These are phyloP conservation scores for Linum lewisii DNA, from an alignment of 345 rosid genomes.

Conservation along the genomic window DNA sequence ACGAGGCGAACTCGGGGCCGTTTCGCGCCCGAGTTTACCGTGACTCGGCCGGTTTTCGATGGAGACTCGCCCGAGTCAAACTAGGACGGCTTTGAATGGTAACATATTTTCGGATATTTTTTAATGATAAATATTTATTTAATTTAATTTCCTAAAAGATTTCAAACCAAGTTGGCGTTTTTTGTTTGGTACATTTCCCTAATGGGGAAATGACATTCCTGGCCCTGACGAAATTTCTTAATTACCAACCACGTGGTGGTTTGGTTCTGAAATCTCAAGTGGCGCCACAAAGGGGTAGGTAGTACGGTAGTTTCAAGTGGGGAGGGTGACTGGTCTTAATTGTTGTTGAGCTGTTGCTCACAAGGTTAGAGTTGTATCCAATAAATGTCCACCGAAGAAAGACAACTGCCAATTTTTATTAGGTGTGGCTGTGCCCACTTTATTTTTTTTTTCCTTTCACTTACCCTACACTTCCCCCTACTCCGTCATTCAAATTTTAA, in stretches of 20 bases:
- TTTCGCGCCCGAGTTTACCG: background rate
- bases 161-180: background rate
- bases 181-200: background rate
- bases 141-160: background rate
- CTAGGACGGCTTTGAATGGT: constrained; percentile 22
- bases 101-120: constrained; percentile 5
- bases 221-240: constrained; percentile 15
- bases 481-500: background rate
- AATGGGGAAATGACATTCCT: constrained; percentile 20
- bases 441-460: background rate
- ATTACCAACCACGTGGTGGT: background rate
- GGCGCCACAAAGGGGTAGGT: too few relatives aligned
- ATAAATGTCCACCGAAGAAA: constrained; percentile 21
- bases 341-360: constrained; percentile 42
- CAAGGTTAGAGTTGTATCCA: constrained; percentile 28
- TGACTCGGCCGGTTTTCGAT: constrained; percentile 21
- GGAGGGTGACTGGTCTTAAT: constrained; percentile 19
- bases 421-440: background rate
- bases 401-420: background rate
- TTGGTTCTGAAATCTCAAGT: too few relatives aligned
- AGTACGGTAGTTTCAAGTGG: constrained; percentile 11
- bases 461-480: background rate
- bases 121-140: background rate
- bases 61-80: constrained; percentile 28
- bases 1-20: too few relatives aligned